Evolutionary conservation across 352 stramenopile genomes (phyloP).

Genomic region (Phytophthora agathidicida): DNA sequence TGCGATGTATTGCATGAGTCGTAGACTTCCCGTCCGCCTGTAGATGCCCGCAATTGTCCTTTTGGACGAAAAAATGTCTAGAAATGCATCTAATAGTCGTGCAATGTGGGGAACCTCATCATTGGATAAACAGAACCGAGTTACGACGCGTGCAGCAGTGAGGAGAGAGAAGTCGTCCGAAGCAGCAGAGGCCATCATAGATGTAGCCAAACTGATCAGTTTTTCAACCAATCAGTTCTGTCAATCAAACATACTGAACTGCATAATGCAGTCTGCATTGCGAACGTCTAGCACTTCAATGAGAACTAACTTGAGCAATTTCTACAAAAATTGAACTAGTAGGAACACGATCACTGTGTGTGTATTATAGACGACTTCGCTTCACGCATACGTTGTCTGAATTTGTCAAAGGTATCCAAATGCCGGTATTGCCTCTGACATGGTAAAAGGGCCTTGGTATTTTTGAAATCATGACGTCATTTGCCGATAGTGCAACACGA

Average conservation of each 20-base stretch:
- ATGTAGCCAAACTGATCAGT: neutral
- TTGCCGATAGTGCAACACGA: constrained; percentile 62
- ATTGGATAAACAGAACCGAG: constrained; percentile 16
- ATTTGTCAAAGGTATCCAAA: neutral
- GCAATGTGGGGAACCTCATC: constrained; percentile 12
- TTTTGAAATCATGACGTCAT: constrained; percentile 19
- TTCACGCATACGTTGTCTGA: neutral
- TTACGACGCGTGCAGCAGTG: constrained; percentile 16
- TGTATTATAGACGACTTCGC: no score
- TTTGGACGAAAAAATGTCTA: constrained; percentile 22
- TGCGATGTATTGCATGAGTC: constrained; percentile 26
- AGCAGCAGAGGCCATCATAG: neutral
- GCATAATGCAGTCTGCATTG: no score
- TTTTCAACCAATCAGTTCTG: constrained; percentile 24
- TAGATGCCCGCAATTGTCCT: constrained; percentile 25
- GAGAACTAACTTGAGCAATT: no score
- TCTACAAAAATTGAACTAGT: no score
- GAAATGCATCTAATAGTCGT: constrained; percentile 26
- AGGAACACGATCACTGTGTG: no score
- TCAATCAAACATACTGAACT: no score
- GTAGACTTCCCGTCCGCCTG: constrained; percentile 20
- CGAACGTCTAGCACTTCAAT: neutral
- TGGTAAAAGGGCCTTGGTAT: neutral
- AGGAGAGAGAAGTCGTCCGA: constrained; percentile 17
- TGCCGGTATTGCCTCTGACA: neutral